Percentiles rank a stretch among this genome's conserved stretches.
phyloP scores from a whole-genome alignment of 306 rosid genomes.

The Rosa rugosa region DNA sequence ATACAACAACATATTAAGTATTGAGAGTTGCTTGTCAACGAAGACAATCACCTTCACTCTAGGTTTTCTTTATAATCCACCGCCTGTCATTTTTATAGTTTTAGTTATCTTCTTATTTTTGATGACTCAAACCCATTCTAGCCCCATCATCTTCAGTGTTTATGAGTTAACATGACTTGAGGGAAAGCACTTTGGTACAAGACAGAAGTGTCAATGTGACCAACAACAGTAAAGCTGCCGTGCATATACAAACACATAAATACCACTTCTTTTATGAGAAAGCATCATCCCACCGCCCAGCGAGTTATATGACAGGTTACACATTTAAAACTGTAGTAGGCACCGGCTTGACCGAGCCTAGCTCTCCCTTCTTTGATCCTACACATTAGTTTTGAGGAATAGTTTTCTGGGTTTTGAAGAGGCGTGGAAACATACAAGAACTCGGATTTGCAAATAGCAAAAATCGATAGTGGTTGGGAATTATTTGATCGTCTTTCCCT shows the following conservation, averaged over 20 bases:
- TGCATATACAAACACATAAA: not conserved
- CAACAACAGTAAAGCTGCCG: not conserved
- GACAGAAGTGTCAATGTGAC: not conserved
- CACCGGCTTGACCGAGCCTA: constrained; percentile 20
- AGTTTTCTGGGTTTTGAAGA: not conserved
- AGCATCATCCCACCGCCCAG: constrained; percentile 21
- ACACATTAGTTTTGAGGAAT: not conserved
- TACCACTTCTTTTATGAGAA: constrained; percentile 1
- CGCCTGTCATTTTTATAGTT: not conserved
- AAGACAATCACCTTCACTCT: not conserved
- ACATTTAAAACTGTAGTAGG: constrained; percentile 19
- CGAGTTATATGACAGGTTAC: constrained; percentile 3
- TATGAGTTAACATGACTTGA: not conserved
- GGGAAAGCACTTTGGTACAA: not conserved
- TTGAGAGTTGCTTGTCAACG: not conserved
- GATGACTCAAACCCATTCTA: not conserved
- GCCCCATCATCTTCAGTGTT: not conserved
- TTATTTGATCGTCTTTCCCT: not conserved
- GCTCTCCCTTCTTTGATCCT: not conserved
- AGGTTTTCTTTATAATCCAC: not conserved
- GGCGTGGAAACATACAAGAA: not conserved
- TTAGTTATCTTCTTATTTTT: not conserved
- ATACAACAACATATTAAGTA: not conserved
- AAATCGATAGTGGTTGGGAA: not conserved
- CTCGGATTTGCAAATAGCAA: not conserved